These are phyloP conservation scores for Zygotorulaspora florentina DNA, from an alignment of 805 yeast species.

Conservation along the genomic window DNA sequence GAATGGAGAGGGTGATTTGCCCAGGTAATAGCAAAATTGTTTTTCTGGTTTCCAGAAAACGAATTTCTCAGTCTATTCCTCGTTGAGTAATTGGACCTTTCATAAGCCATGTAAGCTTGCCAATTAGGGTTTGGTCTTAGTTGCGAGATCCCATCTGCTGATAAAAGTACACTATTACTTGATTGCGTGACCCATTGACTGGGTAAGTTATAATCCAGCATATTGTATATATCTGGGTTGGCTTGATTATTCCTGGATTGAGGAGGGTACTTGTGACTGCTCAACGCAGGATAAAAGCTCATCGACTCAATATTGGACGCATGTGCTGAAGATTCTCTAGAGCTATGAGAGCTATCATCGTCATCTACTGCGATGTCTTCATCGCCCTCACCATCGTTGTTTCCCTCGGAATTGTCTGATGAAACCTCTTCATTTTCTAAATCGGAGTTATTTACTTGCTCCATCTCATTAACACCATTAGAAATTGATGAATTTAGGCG, in stretches of 20 bases:
- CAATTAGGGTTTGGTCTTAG: slow-evolving; percentile 27
- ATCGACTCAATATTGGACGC: slow-evolving; percentile 9
- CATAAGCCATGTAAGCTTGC: slow-evolving; percentile 23
- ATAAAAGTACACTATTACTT: slow-evolving; percentile 23
- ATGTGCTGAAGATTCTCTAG: slow-evolving; percentile 5
- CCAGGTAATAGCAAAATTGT: slow-evolving; percentile 29
- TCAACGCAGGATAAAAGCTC: slow-evolving; percentile 15
- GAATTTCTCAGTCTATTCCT: slow-evolving; percentile 24
- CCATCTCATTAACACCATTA: slow-evolving; percentile 3
- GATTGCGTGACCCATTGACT: slow-evolving; percentile 28
- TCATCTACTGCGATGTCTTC: slow-evolving; percentile 10
- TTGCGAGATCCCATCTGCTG: slow-evolving; percentile 30
- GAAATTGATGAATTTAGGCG: not conserved
- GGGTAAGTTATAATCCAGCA: slow-evolving; percentile 30
- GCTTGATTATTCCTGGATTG: slow-evolving; percentile 20
- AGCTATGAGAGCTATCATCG: slow-evolving; percentile 2
- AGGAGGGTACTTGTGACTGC: slow-evolving; percentile 9
- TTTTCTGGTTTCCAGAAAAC: slow-evolving; percentile 17
- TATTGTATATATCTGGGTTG: slow-evolving; percentile 23
- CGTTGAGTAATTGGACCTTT: slow-evolving; percentile 16
- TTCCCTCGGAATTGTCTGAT: slow-evolving; percentile 14
- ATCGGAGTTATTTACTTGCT: slow-evolving; percentile 8
- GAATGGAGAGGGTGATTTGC: slow-evolving; percentile 28
- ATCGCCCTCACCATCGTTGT: slow-evolving; percentile 11
- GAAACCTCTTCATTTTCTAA: slow-evolving; percentile 14